These are phyloP conservation scores for Citeromyces matritensis DNA, from an alignment of 805 yeast species.

Conservation along the genomic window DNA sequence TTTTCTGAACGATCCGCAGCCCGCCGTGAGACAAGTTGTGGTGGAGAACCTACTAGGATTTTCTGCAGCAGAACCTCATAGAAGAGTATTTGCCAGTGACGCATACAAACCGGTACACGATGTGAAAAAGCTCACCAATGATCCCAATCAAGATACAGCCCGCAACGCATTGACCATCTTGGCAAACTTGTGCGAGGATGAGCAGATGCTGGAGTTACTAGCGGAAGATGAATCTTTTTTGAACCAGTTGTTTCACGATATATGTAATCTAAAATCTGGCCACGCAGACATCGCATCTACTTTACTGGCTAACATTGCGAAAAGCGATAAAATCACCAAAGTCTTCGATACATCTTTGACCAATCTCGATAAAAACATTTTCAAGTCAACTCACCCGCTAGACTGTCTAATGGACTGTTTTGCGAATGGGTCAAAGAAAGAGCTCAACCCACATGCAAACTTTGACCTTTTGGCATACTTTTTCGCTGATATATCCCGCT, in stretches of 20 bases:
- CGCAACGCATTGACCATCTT: slow-evolving; percentile 64
- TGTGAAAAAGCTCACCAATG: slow-evolving; percentile 43
- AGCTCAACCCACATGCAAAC: slow-evolving; percentile 55
- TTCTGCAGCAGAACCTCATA: slow-evolving; percentile 57
- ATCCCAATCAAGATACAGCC: slow-evolving; percentile 33
- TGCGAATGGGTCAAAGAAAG: slow-evolving; percentile 67
- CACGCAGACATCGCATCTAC: slow-evolving; percentile 78
- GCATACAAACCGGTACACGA: slow-evolving; percentile 60
- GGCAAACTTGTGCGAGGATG: slow-evolving; percentile 70
- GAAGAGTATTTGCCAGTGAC: slow-evolving; percentile 52
- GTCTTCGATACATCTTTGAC: slow-evolving; percentile 23
- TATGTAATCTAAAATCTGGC: slow-evolving; percentile 38
- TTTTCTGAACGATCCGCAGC: slow-evolving; percentile 71
- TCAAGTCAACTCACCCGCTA: slow-evolving; percentile 43
- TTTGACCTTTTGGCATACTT: slow-evolving; percentile 78
- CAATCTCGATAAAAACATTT: slow-evolving; percentile 27
- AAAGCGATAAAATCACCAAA: slow-evolving; percentile 46
- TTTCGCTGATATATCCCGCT: slow-evolving; percentile 82
- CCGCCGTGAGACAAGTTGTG: slow-evolving; percentile 72
- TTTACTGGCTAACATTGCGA: slow-evolving; percentile 73
- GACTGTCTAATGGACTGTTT: slow-evolving; percentile 83
- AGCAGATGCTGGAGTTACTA: slow-evolving; percentile 43
- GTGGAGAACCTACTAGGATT: slow-evolving; percentile 72
- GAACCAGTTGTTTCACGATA: slow-evolving; percentile 28
- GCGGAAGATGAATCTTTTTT: slow-evolving; percentile 48